phyloP scores from a whole-genome alignment of 2,329 filamentous ascomycete species.

The Penicillium nordicum region DNA sequence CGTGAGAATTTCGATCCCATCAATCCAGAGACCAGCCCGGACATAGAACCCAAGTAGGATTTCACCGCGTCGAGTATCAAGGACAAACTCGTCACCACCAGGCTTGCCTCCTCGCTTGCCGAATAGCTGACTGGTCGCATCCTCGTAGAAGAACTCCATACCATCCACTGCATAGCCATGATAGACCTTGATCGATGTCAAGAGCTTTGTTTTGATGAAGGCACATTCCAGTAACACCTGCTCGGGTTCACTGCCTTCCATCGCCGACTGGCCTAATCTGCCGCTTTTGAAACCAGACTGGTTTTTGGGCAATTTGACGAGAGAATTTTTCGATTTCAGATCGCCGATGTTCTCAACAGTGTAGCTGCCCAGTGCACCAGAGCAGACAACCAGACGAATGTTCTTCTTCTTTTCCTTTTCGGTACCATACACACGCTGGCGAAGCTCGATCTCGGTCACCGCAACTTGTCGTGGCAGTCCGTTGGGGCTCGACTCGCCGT shows the following conservation, averaged over 20 bases:
- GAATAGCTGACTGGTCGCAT: slow-evolving; percentile 78
- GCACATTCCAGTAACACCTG: slow-evolving; percentile 73
- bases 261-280: slow-evolving; percentile 67
- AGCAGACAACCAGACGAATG: slow-evolving; percentile 70
- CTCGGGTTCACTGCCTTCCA: slow-evolving; percentile 66
- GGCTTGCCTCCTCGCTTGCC: slow-evolving; percentile 72
- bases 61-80: slow-evolving; percentile 81
- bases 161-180: slow-evolving; percentile 76
- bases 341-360: slow-evolving; percentile 73
- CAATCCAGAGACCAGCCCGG: slow-evolving; percentile 74
- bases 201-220: slow-evolving; percentile 64
- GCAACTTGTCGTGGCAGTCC: slow-evolving; percentile 67
- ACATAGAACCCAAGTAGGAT: slow-evolving; percentile 83
- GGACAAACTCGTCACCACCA: slow-evolving; percentile 69
- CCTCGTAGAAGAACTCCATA: slow-evolving; percentile 89
- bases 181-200: slow-evolving; percentile 72
- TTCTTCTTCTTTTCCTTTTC: slow-evolving; percentile 64
- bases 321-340: slow-evolving; percentile 67
- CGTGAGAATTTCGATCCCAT: slow-evolving; percentile 85
- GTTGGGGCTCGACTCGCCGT: slow-evolving; percentile 56
- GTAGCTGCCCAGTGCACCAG: slow-evolving; percentile 68
- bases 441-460: slow-evolving; percentile 71
- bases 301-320: slow-evolving; percentile 70
- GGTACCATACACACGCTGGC: slow-evolving; percentile 64
- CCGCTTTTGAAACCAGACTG: slow-evolving; percentile 73